Evolutionary conservation across 2,329 filamentous ascomycete genomes (phyloP), one percentile per base, ranked within the genome.

Genomic region (Monosporascus sp.): DNA sequence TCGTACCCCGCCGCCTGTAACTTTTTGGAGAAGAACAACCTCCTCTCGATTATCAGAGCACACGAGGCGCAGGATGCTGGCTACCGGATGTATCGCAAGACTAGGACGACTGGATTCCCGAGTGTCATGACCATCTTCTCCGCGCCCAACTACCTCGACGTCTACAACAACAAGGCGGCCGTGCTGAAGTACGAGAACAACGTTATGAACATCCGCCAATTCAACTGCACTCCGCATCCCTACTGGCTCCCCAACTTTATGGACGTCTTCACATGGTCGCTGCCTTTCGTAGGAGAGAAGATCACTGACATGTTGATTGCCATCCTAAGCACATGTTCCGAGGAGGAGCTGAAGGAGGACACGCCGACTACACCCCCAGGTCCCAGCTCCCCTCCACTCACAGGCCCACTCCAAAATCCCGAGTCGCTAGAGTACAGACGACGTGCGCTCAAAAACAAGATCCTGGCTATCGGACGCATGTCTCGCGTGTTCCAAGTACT

Each of bases 41-140:
- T 99, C 11, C 82, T 99, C 43, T 99, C 94, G 22, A 86, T 99
- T 66, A 99, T 99, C 69, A 89, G 94, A 65, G 94, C 94, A 20
- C 94, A 99, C 78, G 94, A 99, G 73, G 94, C 94, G 40, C 94
- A 99, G 78, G 94, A 99, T 75, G 94, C 94, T 38, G 94, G 94
- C 20, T 99, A 99, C 74, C 85, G 94, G 70, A 99, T 99, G 94
- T 99, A 99, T 74, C 85, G 94, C 63, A 99, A 99, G 81, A 99
- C 94, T 26, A 85, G 93, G 59, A 97, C 94, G 1, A 99, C 94
- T 20, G 94, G 94, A 2, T 99, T 99, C 77, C 94, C 94, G 22
- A 97, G 92, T 75, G 94, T 99, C 59, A 99, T 99, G 94, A 99
- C 94, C 63, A 99, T 99, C 66, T 99, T 99, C 80, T 97, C 93